phyloP scores from a whole-genome alignment of 1,139 yeast genomes.

The Candida buenavistaensis region DNA sequence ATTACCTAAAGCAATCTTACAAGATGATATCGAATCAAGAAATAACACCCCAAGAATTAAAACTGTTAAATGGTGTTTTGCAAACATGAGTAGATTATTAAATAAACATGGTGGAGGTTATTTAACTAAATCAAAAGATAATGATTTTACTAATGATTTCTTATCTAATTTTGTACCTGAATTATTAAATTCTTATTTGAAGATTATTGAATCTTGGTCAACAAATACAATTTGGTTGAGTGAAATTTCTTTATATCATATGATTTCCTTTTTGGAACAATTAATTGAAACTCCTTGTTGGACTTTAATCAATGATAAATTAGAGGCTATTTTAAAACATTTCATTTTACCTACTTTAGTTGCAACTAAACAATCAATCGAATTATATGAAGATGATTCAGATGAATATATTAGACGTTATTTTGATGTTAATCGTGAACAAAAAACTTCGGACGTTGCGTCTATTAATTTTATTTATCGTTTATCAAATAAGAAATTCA shows the following conservation, averaged over 20 bases:
- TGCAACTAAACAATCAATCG: constrained; percentile 55
- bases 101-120: constrained; percentile 56
- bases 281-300: constrained; percentile 57
- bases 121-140: constrained; percentile 35
- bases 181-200: constrained; percentile 59
- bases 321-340: constrained; percentile 58
- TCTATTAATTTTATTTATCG: constrained; percentile 71
- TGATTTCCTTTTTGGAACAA: constrained; percentile 66
- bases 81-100: constrained; percentile 60
- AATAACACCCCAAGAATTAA: constrained; percentile 51
- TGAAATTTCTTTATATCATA: constrained; percentile 58
- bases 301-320: constrained; percentile 53
- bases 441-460: constrained; percentile 77
- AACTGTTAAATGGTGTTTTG: constrained; percentile 73
- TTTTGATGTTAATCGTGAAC: constrained; percentile 70
- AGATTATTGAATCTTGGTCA: constrained; percentile 61
- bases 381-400: constrained; percentile 69
- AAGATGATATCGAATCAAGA: constrained; percentile 39
- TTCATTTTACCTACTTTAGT: constrained; percentile 64
- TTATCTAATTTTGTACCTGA: constrained; percentile 58
- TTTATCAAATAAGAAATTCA: constrained; percentile 48
- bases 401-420: constrained; percentile 72
- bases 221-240: constrained; percentile 57
- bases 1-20: constrained; percentile 35
- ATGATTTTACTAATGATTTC: constrained; percentile 48